phyloP scores from a whole-genome alignment of 2,329 filamentous ascomycete species.

The Aspergillus awamori region DNA sequence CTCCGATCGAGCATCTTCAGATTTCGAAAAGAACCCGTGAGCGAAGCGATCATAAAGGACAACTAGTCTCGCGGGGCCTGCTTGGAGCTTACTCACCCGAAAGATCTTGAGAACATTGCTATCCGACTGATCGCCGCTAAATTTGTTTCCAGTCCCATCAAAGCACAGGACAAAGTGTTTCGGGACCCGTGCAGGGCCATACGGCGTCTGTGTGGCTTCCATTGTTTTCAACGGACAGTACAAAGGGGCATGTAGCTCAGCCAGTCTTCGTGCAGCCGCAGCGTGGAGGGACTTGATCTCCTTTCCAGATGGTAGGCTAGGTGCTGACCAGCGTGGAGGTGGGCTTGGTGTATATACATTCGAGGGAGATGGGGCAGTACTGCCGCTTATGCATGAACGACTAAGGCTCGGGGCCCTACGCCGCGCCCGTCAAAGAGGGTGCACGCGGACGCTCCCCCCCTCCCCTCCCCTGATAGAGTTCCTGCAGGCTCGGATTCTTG shows the following conservation, averaged over 20 bases:
- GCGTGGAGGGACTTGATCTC: background rate
- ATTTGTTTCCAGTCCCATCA: slow-evolving; percentile 51
- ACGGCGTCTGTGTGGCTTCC: slow-evolving; percentile 16
- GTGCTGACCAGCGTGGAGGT: background rate
- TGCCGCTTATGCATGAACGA: slow-evolving; percentile 11
- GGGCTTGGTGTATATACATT: background rate
- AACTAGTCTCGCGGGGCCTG: background rate
- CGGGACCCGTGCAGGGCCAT: slow-evolving; percentile 25
- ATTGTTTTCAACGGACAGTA: background rate
- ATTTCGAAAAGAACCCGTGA: background rate
- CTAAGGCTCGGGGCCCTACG: background rate
- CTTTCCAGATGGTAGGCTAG: background rate
- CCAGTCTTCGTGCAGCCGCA: background rate
- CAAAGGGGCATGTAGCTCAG: background rate
- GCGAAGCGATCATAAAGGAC: background rate
- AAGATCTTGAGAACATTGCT: slow-evolving; percentile 53
- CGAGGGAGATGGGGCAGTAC: slow-evolving; percentile 1
- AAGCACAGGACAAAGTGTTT: slow-evolving; percentile 49
- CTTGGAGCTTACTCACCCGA: slow-evolving; percentile 35
- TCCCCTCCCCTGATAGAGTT: slow-evolving; percentile 8
- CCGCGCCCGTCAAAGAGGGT: background rate
- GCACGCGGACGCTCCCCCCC: slow-evolving; percentile 4
- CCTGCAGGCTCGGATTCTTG: slow-evolving; percentile 15
- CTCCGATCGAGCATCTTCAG: slow-evolving; percentile 45
- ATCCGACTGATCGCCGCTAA: slow-evolving; percentile 47